Evolutionary conservation across 1,284 basidiomycete species (phyloP), one percentile per base, ranked within the genome.

Genomic region (Naganishia liquefaciens): DNA sequence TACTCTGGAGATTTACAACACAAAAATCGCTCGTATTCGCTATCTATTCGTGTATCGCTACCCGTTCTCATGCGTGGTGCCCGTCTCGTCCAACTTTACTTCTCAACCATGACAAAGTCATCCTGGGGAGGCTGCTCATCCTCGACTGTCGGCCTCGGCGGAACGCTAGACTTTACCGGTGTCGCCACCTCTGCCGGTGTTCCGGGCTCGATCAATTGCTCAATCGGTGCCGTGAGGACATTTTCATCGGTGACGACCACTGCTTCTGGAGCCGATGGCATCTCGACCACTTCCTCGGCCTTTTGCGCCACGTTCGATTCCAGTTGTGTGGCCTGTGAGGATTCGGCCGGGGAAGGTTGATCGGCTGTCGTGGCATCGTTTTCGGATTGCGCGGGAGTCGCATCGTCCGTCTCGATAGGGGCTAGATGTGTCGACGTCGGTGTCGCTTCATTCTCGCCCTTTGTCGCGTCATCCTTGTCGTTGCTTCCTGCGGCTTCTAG

Each of bases 241-340:
- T 54, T 25, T 25, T 19, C 53, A 10, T 43, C 33, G 10, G 53
- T n/a, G 28, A 23, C 51, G 23, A 21, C 51, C 5, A 37, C 33
- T 6, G 51, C 51, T 33, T 53, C 51, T 3, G 33, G 10, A n/a
- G 28, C 51, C 1, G 28, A 25, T 5, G 49, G 19, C 37, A 39
- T 54, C 21, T 23, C 27, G 11, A 21, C 23, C 52, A 42, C 52
- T 17, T 54, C 37, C n/a, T 54, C 52, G 52, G 25, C 25, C n/a
- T 54, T 40, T 21, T 21, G 25, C 3, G 4, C 53, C 2, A 7
- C 43, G 1, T 39, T 37, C 4, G 7, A 4, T 37, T 37, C 33
- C 4, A 13, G 33, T 3, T 37, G 33, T 2, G 13, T 7, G 6
- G 33, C 51, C 28, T 21, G 1, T 4, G n/a, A 7, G 37, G 28